Conservation (phyloP, 257 asterid species). For the Primulina huaijiensis region DNA sequence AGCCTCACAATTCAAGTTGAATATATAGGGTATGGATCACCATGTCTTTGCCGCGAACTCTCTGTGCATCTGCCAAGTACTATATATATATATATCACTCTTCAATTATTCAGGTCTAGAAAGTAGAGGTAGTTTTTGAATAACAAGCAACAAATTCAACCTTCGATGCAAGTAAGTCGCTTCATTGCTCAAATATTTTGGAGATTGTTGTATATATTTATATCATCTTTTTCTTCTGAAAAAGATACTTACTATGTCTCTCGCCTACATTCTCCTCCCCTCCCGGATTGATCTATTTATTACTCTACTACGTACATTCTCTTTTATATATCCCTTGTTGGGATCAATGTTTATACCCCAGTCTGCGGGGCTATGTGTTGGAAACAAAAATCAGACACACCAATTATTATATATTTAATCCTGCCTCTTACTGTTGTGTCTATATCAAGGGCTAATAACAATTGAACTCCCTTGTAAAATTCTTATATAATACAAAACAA, state of each 20-base stretch:
- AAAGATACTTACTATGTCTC: conserved; percentile 24
- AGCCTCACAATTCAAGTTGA: conserved; percentile 14
- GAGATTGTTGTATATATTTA: conserved; percentile 46
- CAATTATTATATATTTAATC: too few species aligned
- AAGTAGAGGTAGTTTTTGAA: conserved; percentile 33
- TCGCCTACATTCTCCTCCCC: conserved; percentile 18
- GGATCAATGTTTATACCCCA: conserved; percentile 31
- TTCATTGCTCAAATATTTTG: conserved; percentile 37
- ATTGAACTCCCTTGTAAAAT: too few species aligned
- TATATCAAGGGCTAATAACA: too few species aligned
- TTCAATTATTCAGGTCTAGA: neutral
- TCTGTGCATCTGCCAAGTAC: neutral
- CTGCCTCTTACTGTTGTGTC: too few species aligned
- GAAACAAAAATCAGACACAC: too few species aligned
- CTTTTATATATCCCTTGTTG: neutral
- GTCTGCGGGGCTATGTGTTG: too few species aligned
- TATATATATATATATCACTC: too few species aligned
- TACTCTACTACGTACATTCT: conserved; percentile 25
- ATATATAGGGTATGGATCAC: conserved; percentile 21
- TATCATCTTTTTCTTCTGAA: conserved; percentile 42
- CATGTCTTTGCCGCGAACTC: neutral
- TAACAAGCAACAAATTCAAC: conserved; percentile 27
- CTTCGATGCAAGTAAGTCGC: conserved; percentile 25
- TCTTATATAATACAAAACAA: too few species aligned
- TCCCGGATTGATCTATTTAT: conserved; percentile 31